Conservation (phyloP, 805 yeast species). For the Citeromyces nyonsensis region DNA sequence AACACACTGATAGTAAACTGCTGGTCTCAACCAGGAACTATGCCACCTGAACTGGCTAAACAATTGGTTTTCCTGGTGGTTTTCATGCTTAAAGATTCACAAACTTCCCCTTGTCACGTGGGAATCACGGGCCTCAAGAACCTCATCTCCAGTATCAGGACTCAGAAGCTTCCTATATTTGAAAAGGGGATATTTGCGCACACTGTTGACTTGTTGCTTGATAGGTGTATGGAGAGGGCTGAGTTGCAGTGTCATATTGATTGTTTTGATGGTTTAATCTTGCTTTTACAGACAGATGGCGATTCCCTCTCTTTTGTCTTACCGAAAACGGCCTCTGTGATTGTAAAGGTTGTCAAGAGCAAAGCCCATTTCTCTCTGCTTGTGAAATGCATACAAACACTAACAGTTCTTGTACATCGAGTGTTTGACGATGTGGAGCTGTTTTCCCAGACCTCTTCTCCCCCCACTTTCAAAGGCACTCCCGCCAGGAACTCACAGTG, state of each 20-base stretch:
- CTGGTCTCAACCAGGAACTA: constrained; percentile 24
- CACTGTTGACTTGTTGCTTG: constrained; percentile 24
- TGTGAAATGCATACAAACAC: constrained; percentile 12
- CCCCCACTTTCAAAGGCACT: background rate
- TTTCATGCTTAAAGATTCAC: constrained; percentile 26
- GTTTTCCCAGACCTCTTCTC: constrained; percentile 4
- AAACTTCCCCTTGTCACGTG: too few relatives aligned
- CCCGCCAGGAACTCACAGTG: constrained; percentile 27
- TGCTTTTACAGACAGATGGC: too few relatives aligned
- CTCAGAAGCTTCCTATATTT: too few relatives aligned
- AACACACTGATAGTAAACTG: constrained; percentile 24
- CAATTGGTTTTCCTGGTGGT: constrained; percentile 32
- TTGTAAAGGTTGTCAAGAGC: constrained; percentile 20
- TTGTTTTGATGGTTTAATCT: too few relatives aligned
- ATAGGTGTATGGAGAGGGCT: constrained; percentile 4
- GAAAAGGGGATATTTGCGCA: constrained; percentile 19
- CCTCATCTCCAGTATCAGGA: too few relatives aligned
- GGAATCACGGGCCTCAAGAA: too few relatives aligned
- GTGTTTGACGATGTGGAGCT: constrained; percentile 28
- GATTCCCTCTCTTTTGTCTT: constrained; percentile 30
- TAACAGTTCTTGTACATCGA: constrained; percentile 13
- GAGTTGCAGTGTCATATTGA: constrained; percentile 10
- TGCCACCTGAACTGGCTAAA: constrained; percentile 19
- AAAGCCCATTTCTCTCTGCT: constrained; percentile 21
- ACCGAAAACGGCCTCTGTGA: constrained; percentile 33